Evolutionary conservation across 2,329 filamentous ascomycete species (phyloP), one percentile per base, ranked within the genome.

Genomic region (Cladophialophora immunda): DNA sequence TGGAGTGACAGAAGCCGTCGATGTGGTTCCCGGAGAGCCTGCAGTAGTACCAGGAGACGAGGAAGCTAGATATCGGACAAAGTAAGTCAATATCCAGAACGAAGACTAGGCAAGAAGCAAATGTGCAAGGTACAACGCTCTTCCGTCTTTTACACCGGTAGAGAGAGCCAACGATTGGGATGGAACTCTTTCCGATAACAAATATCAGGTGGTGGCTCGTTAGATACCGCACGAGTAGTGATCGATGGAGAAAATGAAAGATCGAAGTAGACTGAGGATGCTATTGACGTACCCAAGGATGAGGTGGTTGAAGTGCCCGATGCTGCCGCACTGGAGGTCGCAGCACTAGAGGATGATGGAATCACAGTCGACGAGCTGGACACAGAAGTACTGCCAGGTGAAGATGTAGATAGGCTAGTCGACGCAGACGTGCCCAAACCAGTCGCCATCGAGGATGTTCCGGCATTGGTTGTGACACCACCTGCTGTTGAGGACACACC

Each of bases 1-100:
- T 22, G 22, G 29, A 32, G 30, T 29, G 22, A 6, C 47, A 52
- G 30, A 36, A 25, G 50, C 22, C 34, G 61, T 34, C n/a, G 52
- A 30, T 22, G 61, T 45, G 30, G 19, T 63, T 36, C 53, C 61
- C 8, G 15, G 29, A 57, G 29, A 19, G n/a, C 34, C 4, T 9
- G 34, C 32, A 17, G 17, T 45, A 15, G 53, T 55, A 2, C 19
- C 32, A 32, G 27, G n/a, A 3, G 32, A 32, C 4, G 53, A 47
- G 17, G 59, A 61, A 36, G 30, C 58, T 61, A n/a, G 7, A 27
- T 41, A 29, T 25, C 17, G 6, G 15, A 30, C 53, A 15, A 32
- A 32, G 53, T 32, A 9, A 30, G 27, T 32, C 27, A 55, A 30
- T 2, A 6, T 30, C 3, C 27, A 30, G 25, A 54, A 22, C n/a